Percentiles rank a stretch among this genome's conserved stretches.
Evolutionary conservation across 2,329 filamentous ascomycete species (phyloP).

Genomic region (Aspergillus sp.): DNA sequence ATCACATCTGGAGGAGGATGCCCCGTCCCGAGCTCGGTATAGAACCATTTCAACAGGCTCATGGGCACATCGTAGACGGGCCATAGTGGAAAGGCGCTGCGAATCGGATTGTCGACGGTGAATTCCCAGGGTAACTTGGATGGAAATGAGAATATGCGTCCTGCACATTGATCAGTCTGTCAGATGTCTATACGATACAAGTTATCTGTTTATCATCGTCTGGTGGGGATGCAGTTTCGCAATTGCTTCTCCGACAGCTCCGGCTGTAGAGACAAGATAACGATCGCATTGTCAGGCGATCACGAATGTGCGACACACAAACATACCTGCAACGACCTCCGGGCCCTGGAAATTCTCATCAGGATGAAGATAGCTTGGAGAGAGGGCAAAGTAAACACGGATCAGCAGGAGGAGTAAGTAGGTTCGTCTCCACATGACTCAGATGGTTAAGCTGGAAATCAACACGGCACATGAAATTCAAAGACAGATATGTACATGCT

Average conservation of each 20-base stretch:
- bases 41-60: conserved; percentile 87
- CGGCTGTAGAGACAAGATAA: neutral
- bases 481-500: conserved; percentile 5
- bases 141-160: conserved; percentile 88
- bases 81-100: conserved; percentile 96
- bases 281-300: neutral
- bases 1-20: conserved; percentile 73
- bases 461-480: conserved; percentile 1
- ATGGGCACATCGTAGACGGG: conserved; percentile 91
- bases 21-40: conserved; percentile 75
- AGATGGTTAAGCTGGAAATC: conserved; percentile 10
- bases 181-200: neutral
- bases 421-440: conserved; percentile 79
- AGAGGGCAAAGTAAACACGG: conserved; percentile 89
- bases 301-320: neutral
- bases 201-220: no score
- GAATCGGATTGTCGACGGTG: conserved; percentile 78
- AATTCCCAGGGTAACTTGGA: conserved; percentile 95
- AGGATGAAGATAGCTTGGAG: conserved; percentile 93
- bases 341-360: conserved; percentile 99
- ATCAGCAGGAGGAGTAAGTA: conserved; percentile 82
- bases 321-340: conserved; percentile 89
- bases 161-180: conserved; percentile 43
- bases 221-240: no score
- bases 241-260: neutral